These are phyloP conservation scores for Terfezia boudieri DNA, from an alignment of 495 filamentous ascomycete genomes.

Conservation along the genomic window DNA sequence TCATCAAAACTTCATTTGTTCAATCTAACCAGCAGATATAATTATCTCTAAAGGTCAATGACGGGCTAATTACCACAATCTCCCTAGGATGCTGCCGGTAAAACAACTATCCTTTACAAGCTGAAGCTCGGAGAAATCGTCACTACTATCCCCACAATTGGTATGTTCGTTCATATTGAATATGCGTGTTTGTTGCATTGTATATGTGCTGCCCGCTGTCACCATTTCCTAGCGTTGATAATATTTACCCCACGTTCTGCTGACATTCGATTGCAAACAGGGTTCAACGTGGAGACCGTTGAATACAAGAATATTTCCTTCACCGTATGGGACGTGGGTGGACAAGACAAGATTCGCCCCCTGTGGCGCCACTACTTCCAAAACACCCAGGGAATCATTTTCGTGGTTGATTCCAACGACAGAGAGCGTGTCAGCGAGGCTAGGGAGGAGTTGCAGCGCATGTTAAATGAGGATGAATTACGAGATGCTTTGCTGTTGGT, in stretches of 20 bases:
- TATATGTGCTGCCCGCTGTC: not conserved
- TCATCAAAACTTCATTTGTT: conserved; percentile 1
- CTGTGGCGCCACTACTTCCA: conserved; percentile 99
- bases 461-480: conserved; percentile 99
- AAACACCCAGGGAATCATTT: conserved; percentile 99
- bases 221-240: too few species aligned
- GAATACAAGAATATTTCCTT: conserved; percentile 99
- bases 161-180: conserved; percentile 33
- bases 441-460: conserved; percentile 96
- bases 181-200: not conserved
- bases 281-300: conserved; percentile 99
- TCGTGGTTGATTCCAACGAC: conserved; percentile 99
- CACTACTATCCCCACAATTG: conserved; percentile 97
- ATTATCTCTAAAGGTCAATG: too few species aligned
- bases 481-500: conserved; percentile 92
- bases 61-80: too few species aligned
- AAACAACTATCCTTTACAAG: conserved; percentile 99
- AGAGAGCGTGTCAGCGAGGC: conserved; percentile 98
- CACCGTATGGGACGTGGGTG: conserved; percentile 99
- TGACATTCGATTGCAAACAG: conserved; percentile 24
- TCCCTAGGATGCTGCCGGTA: conserved; percentile 68
- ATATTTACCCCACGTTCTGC: not conserved
- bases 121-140: conserved; percentile 99
- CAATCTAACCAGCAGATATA: too few species aligned
- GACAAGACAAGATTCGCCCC: conserved; percentile 99